Percentiles rank a stretch among this genome's conserved stretches.
Conservation (phyloP, 1,139 yeast species). For the Candida albicans region DNA sequence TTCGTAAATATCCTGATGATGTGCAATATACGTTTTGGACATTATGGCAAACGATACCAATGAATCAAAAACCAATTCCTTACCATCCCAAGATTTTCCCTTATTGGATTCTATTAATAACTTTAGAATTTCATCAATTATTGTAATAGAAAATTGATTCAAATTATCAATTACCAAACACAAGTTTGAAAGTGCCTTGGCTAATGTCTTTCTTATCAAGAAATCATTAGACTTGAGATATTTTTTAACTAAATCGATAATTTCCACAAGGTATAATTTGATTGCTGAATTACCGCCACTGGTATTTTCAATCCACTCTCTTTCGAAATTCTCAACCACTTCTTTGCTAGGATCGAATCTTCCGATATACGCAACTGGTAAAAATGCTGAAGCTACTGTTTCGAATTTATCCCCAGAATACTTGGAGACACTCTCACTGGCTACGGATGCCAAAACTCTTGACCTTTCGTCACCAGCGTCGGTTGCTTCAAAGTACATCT, state of each 20-base stretch:
- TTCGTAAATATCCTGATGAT: slow-evolving; percentile 16
- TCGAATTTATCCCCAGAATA: slow-evolving; percentile 72
- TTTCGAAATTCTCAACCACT: slow-evolving; percentile 51
- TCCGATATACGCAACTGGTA: slow-evolving; percentile 81
- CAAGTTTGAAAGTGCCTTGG: slow-evolving; percentile 65
- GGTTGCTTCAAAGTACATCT: slow-evolving; percentile 63
- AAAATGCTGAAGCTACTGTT: slow-evolving; percentile 58
- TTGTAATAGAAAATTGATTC: slow-evolving; percentile 26
- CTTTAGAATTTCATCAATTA: slow-evolving; percentile 43
- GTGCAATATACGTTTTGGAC: slow-evolving; percentile 28
- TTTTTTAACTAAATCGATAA: slow-evolving; percentile 49
- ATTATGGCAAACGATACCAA: slow-evolving; percentile 58
- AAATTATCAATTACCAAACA: slow-evolving; percentile 44
- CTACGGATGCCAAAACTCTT: slow-evolving; percentile 57
- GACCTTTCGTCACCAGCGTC: slow-evolving; percentile 48
- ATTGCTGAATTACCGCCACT: slow-evolving; percentile 72
- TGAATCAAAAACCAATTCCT: slow-evolving; percentile 72
- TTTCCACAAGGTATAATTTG: slow-evolving; percentile 71
- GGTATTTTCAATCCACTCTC: slow-evolving; percentile 80
- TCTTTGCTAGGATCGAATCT: slow-evolving; percentile 60
- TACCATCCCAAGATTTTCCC: slow-evolving; percentile 90
- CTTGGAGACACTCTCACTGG: slow-evolving; percentile 67
- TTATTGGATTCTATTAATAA: slow-evolving; percentile 61
- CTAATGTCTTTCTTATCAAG: slow-evolving; percentile 68
- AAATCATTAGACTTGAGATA: slow-evolving; percentile 62